Percentiles rank a stretch among this genome's conserved stretches.
Conservation (phyloP, 2,329 filamentous ascomycete genomes). For the Triangularia verruculosa region DNA sequence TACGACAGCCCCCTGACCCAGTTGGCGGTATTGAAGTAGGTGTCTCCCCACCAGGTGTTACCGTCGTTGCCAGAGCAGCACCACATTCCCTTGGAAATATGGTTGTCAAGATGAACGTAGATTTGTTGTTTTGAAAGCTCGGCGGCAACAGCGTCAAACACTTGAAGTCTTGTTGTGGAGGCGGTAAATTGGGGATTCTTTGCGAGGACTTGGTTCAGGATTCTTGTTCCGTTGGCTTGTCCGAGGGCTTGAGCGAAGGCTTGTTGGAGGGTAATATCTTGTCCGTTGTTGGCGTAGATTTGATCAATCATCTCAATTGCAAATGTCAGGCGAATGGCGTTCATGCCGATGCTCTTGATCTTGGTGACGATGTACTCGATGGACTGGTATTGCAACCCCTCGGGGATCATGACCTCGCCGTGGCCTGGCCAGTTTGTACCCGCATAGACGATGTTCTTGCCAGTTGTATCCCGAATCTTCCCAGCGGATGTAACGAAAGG, state of each 20-base stretch:
- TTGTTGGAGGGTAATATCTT: slow-evolving; percentile 44
- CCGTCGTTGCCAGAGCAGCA: slow-evolving; percentile 55
- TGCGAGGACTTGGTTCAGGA: slow-evolving; percentile 50
- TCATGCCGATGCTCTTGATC: slow-evolving; percentile 60
- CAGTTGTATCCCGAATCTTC: slow-evolving; percentile 42
- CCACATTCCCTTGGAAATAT: slow-evolving; percentile 57
- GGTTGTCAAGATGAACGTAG: slow-evolving; percentile 60
- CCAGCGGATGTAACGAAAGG: slow-evolving; percentile 42
- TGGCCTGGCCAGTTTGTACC: slow-evolving; percentile 63
- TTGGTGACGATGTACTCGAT: slow-evolving; percentile 52
- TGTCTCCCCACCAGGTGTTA: slow-evolving; percentile 61
- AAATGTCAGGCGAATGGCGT: slow-evolving; percentile 60
- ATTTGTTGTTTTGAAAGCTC: slow-evolving; percentile 55
- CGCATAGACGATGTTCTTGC: slow-evolving; percentile 47
- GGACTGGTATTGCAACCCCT: slow-evolving; percentile 61
- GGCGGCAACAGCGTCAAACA: slow-evolving; percentile 61
- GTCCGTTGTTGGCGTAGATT: slow-evolving; percentile 47
- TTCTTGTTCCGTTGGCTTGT: slow-evolving; percentile 47
- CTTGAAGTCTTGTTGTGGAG: slow-evolving; percentile 52
- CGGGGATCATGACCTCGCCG: slow-evolving; percentile 61
- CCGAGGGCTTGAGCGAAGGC: slow-evolving; percentile 49
- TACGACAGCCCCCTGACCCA: slow-evolving; percentile 59
- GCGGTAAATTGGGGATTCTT: slow-evolving; percentile 57
- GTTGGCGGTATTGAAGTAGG: slow-evolving; percentile 54
- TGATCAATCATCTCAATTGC: slow-evolving; percentile 64